A percentile compares a stretch with the other conserved stretches of the same genome.
Evolutionary conservation across 768 basidiomycete genomes (phyloP).

Genomic region (Lentinula sp.): DNA sequence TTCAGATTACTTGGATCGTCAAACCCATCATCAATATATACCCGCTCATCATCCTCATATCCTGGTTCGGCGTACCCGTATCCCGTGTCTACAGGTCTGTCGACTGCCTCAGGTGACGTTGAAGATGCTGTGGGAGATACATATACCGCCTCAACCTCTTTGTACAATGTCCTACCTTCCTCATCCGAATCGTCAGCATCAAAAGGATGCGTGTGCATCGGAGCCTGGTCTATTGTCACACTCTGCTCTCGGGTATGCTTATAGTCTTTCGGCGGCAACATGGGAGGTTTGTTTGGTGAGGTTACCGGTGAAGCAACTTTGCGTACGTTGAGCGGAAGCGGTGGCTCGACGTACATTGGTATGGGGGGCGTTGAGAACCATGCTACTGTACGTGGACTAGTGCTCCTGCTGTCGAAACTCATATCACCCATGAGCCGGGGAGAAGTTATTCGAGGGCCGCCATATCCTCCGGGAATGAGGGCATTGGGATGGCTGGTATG

Average conservation of each 20-base stretch:
- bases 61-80: conserved; percentile 4
- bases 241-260: background rate
- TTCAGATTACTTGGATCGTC: background rate
- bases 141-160: background rate
- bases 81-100: background rate
- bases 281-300: background rate
- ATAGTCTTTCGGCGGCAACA: background rate
- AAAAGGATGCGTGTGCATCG: conserved; percentile 2
- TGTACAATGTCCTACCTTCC: background rate
- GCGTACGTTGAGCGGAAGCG: background rate
- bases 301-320: background rate
- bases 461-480: background rate
- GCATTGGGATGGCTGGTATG: background rate
- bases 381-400: background rate
- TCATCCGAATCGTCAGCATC: conserved; percentile 4
- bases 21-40: conserved; percentile 6
- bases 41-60: conserved; percentile 7
- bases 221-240: background rate
- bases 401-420: background rate
- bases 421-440: background rate
- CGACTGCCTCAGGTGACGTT: background rate
- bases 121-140: background rate
- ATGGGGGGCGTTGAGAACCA: background rate
- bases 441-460: background rate
- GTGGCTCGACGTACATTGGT: background rate